Base-by-base conservation (phyloP, 345 rosid species). In the Moricandia arvensis region DNA sequence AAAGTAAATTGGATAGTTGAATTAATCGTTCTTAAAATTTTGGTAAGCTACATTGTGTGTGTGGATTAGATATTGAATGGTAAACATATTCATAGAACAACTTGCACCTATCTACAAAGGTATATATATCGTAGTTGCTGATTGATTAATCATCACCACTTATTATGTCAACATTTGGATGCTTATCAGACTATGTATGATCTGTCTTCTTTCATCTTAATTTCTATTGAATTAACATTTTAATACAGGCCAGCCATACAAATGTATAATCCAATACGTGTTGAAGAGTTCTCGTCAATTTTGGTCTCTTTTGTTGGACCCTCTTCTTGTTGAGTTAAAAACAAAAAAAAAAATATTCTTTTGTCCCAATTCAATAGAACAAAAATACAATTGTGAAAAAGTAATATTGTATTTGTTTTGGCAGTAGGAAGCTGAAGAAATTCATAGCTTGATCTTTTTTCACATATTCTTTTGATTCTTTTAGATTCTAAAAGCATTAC, bases 271-370 rank as follows among this genome's bases (percentile, higher is more conserved):
- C 17, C 12, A 76, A 62, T 69, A 63, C 80, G 75, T 69, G 80
- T 76, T 76, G 70, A 76, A 62, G 13, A 27, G 16, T 37, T 68
- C 73, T 67, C 17, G 79, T 75, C 79, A 59, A 62, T 4, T 53
- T 69, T 76, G 69, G 70, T 76, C 63, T 47, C 53, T 47, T 47
- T 47, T 47, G 17, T 47, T 47, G 8, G 53, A 47, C 53, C 53
- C 53, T 47, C 17, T n/a, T n/a, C 53, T 47, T 47, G 53, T 47
- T 47, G 53, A 47, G 53, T 47, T 43, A 6, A 43, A 6, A 43
- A 43, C 49, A 43, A 47, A 47, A 47, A 0, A n/a, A 47, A 47
- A 47, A 47, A 8, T 18, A 16, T n/a, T n/a, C n/a, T n/a, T n/a
- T n/a, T n/a, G n/a, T 47, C 17, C 53, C 53, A 47, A n/a, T 47